Conservation (phyloP, 2,329 filamentous ascomycete genomes). For the Biscogniauxia marginata region DNA sequence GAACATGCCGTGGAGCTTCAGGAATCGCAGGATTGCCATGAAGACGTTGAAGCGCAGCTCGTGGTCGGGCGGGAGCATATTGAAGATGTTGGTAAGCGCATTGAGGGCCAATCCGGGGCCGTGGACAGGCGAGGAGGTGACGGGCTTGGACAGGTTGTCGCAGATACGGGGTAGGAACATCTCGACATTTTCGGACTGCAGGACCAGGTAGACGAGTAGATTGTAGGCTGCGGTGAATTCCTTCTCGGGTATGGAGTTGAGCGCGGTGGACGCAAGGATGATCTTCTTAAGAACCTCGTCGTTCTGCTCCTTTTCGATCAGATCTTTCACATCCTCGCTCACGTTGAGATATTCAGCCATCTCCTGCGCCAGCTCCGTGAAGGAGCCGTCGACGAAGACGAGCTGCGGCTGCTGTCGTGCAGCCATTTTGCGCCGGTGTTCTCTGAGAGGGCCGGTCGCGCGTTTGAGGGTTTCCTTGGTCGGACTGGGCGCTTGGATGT, state of each 20-base stretch:
- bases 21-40: slow-evolving; percentile 80
- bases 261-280: slow-evolving; percentile 70
- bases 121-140: slow-evolving; percentile 82
- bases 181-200: slow-evolving; percentile 80
- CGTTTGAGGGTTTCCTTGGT: not conserved
- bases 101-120: slow-evolving; percentile 83
- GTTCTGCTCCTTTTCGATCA: slow-evolving; percentile 72
- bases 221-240: slow-evolving; percentile 97
- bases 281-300: slow-evolving; percentile 89
- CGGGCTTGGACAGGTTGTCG: slow-evolving; percentile 82
- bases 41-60: slow-evolving; percentile 88
- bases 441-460: not conserved
- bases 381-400: slow-evolving; percentile 84
- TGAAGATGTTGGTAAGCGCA: slow-evolving; percentile 93
- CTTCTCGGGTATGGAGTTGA: slow-evolving; percentile 90
- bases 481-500: not conserved
- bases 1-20: slow-evolving; percentile 73
- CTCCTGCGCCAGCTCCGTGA: slow-evolving; percentile 90
- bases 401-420: slow-evolving; percentile 50
- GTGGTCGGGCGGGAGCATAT: slow-evolving; percentile 75
- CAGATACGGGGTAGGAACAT: slow-evolving; percentile 87
- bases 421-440: slow-evolving; percentile 30
- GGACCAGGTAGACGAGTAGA: slow-evolving; percentile 88
- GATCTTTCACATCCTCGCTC: slow-evolving; percentile 72
- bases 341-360: slow-evolving; percentile 91